A percentile compares a stretch with the other conserved stretches of the same genome.
Conservation (phyloP, 148 eudicot genomes). For the Vaccinium corymbosum region DNA sequence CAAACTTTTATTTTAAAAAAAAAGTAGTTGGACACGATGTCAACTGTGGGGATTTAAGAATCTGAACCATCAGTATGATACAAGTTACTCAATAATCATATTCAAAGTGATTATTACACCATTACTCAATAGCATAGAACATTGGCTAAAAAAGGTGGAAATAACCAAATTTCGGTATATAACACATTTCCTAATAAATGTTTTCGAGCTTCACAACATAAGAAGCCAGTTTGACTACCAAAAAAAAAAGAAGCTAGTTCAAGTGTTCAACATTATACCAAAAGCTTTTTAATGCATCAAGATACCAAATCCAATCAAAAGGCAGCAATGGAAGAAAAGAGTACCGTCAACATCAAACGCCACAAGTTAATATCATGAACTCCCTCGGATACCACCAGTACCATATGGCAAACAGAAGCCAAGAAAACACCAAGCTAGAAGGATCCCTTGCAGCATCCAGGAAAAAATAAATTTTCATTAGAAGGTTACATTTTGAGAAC, state of each 20-base stretch:
- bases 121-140: neutral
- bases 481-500: conserved; percentile 3
- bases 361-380: conserved; percentile 75
- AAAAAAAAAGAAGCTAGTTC: neutral
- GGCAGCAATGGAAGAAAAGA: conserved; percentile 9
- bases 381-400: conserved; percentile 86
- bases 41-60: conserved; percentile 8
- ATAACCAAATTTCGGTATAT: neutral
- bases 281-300: neutral
- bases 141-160: neutral
- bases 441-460: conserved; percentile 62
- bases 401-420: conserved; percentile 79
- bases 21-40: neutral
- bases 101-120: neutral
- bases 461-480: conserved; percentile 23
- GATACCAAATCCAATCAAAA: conserved; percentile 8
- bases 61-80: conserved; percentile 1
- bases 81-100: neutral
- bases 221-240: neutral
- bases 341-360: conserved; percentile 87
- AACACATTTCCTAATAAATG: neutral
- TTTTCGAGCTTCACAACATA: neutral
- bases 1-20: neutral
- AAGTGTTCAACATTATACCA: neutral
- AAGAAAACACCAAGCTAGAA: conserved; percentile 91